Conservation (phyloP, 345 rosid species). For the Salix brachista region DNA sequence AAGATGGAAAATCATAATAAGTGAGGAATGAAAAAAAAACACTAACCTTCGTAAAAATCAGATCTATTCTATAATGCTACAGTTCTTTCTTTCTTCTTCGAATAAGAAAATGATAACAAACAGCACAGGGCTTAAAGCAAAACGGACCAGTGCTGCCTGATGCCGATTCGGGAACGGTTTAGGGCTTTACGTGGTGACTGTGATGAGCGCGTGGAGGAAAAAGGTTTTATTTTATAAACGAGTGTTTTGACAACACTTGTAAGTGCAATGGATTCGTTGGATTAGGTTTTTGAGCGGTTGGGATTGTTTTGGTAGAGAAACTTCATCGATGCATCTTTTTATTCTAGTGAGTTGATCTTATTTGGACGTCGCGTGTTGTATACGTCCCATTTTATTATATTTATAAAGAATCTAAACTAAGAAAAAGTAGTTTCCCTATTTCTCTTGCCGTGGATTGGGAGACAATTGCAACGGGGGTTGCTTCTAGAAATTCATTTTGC, state of each 20-base stretch:
- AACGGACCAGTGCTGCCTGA: not conserved
- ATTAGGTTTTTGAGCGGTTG: not conserved
- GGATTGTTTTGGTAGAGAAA: not conserved
- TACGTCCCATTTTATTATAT: not conserved
- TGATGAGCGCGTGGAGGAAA: not conserved
- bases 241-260: not conserved
- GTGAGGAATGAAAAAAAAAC: not conserved
- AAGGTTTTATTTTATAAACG: not conserved
- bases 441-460: no score
- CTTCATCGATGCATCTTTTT: no score
- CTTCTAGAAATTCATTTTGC: no score
- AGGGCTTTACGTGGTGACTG: not conserved
- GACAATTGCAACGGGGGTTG: no score
- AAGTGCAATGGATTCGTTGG: not conserved
- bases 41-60: constrained; percentile 1
- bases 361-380: not conserved
- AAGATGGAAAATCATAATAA: not conserved
- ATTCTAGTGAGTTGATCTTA: not conserved
- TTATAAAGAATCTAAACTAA: no score
- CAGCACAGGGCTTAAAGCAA: not conserved
- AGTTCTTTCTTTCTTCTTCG: not conserved
- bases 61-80: not conserved
- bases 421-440: no score
- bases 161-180: not conserved
- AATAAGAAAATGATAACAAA: not conserved